Percentiles rank a stretch among this genome's conserved stretches.
Conservation (phyloP, 257 asterid genomes). For the Gentiana dahurica region DNA sequence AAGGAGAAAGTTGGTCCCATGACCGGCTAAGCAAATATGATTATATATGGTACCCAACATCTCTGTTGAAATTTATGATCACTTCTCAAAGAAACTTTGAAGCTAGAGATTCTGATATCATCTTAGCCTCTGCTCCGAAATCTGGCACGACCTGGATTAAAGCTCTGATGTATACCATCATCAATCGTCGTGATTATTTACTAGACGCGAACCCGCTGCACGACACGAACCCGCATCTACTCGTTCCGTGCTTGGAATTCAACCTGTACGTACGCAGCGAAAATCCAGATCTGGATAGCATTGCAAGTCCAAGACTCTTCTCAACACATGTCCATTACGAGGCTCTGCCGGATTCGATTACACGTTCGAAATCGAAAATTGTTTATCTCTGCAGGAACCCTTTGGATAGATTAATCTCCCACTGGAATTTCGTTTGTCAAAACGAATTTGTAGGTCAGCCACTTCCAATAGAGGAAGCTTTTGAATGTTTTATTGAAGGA, state of each 20-base stretch:
- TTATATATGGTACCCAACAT: neutral
- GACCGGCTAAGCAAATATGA: neutral
- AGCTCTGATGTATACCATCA: neutral
- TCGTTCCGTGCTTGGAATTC: neutral
- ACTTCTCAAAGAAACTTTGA: neutral
- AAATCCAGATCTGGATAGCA: neutral
- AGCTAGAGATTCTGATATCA: neutral
- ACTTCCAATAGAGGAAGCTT: neutral
- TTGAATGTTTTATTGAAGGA: neutral
- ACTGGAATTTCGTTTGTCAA: neutral
- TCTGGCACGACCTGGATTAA: no score
- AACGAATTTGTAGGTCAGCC: neutral
- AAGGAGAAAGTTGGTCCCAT: neutral
- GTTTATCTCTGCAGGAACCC: slow-evolving; percentile 1
- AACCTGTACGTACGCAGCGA: neutral
- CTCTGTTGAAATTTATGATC: neutral
- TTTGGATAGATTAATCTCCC: neutral
- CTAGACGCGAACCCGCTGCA: neutral
- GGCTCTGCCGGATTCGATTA: neutral
- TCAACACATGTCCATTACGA: neutral
- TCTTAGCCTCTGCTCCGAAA: no score
- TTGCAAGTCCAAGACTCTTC: neutral
- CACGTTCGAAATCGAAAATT: neutral
- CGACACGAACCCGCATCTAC: neutral
- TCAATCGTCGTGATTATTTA: neutral